Conservation (phyloP, 2,329 filamentous ascomycete species). For the Paramyrothecium roridum region DNA sequence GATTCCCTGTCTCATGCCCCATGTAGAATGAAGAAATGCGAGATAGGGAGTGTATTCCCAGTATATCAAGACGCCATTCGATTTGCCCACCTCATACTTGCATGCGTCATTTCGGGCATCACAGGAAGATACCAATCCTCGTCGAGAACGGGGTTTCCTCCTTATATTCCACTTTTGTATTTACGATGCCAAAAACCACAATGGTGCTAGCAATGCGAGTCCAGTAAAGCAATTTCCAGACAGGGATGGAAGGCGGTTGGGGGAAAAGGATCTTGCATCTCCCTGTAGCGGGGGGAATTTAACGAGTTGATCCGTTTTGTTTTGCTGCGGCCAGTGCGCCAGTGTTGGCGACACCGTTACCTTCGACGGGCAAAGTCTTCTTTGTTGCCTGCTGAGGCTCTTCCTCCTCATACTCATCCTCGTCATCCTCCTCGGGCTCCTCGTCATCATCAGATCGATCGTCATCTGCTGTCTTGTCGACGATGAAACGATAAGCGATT, state of each 20-base stretch:
- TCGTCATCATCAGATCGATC: slow-evolving; percentile 73
- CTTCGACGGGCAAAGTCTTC: background rate
- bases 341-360: background rate
- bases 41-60: too few relatives aligned
- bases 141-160: too few relatives aligned
- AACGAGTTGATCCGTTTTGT: background rate
- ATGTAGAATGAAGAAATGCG: too few relatives aligned
- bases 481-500: slow-evolving; percentile 69
- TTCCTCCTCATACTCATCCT: slow-evolving; percentile 21
- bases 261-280: too few relatives aligned
- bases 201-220: background rate
- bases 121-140: too few relatives aligned
- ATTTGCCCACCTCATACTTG: too few relatives aligned
- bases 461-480: slow-evolving; percentile 60
- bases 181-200: too few relatives aligned
- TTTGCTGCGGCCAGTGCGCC: background rate
- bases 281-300: background rate
- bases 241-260: background rate
- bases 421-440: slow-evolving; percentile 44
- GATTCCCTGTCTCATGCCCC: too few relatives aligned
- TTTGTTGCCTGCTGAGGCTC: slow-evolving; percentile 8
- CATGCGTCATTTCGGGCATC: too few relatives aligned
- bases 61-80: too few relatives aligned
- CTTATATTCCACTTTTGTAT: too few relatives aligned
- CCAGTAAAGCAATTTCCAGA: background rate